Base-by-base conservation (phyloP, 169 alveolate genomes). In the Haemoproteus tartakovskyi region DNA sequence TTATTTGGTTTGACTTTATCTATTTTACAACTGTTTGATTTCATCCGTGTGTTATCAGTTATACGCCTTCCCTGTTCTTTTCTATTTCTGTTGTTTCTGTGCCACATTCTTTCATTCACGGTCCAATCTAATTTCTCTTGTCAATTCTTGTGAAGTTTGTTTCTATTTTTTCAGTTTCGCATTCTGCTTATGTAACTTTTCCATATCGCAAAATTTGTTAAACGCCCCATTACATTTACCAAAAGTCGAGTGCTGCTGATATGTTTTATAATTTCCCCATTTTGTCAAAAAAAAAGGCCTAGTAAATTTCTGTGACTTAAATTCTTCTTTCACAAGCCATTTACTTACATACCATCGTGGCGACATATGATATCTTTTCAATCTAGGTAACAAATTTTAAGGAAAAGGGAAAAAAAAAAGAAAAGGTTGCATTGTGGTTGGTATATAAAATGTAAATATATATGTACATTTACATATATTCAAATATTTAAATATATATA, bases 351-450 rank as follows among this genome's bases (percentile, higher is more conserved):
- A 52, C 82, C 82, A 67, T 54, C 82, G 26, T 33, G 82, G 82
- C 59, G 82, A 67, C 82, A 67, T 67, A 60, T 67, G 82, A 67
- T 67, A 67, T 67, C 82, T 52, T 70, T 67, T 67, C 54, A 67
- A 52, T 67, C 82, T 67, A 67, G 37, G 54, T 52, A 40, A 67
- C 41, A 52, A 67, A 67, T 37, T 38, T 22, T 63, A 30, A 52
- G 21, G 26, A 24, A 26, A 52, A 37, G 21, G 36, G 41, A 67
- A 52, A 67, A 67, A 33, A 51, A 41, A 61, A 27, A 16, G 24
- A 38, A 14, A 27, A 16, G 26, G 21, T 22, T 48, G 0, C 26
- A 48, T 47, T 14, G 18, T 19, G 3, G 21, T 36, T 19, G 36
- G 40, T 59, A 12, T 3, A 45, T 45, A 0, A 45, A 1, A 45